A percentile compares a stretch with the other conserved stretches of the same genome.
Conservation (phyloP, 2,329 filamentous ascomycete species). For the Aspergillus sp. region DNA sequence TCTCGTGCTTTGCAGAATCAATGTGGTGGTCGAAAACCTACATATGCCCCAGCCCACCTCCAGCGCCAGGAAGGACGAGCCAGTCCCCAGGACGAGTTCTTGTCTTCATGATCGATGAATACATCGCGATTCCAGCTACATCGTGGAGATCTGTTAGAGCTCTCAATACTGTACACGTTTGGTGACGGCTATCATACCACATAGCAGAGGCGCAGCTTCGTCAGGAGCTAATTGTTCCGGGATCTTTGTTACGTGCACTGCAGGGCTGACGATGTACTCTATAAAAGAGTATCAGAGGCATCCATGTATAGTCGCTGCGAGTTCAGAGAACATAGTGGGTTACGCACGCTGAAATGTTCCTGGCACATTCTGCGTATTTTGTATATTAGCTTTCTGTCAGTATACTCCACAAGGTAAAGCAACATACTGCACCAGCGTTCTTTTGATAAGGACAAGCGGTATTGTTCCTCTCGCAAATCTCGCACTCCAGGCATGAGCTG, state of each 20-base stretch:
- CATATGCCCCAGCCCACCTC: constrained; percentile 42
- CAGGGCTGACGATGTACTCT: constrained; percentile 38
- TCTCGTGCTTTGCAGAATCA: no score
- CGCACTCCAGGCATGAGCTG: constrained; percentile 38
- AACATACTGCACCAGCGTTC: constrained; percentile 37
- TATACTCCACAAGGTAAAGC: neutral
- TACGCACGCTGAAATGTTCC: constrained; percentile 39
- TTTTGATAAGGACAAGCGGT: constrained; percentile 40
- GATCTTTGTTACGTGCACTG: constrained; percentile 37
- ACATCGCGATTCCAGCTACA: constrained; percentile 40
- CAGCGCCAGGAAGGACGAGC: constrained; percentile 37
- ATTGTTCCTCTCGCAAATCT: constrained; percentile 39
- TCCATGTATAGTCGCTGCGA: neutral
- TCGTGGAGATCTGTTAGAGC: neutral
- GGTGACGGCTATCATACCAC: constrained; percentile 25
- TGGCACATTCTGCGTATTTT: constrained; percentile 30
- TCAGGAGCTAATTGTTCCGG: constrained; percentile 32
- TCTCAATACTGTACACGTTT: neutral
- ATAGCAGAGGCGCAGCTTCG: constrained; percentile 37
- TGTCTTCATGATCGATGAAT: constrained; percentile 40
- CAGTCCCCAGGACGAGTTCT: constrained; percentile 35
- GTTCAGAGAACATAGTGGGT: neutral
- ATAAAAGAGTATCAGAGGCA: neutral
- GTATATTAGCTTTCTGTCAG: neutral
- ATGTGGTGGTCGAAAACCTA: constrained; percentile 15